phyloP scores from a whole-genome alignment of 208 protist genomes.

The Wallacemonas rigidus region DNA sequence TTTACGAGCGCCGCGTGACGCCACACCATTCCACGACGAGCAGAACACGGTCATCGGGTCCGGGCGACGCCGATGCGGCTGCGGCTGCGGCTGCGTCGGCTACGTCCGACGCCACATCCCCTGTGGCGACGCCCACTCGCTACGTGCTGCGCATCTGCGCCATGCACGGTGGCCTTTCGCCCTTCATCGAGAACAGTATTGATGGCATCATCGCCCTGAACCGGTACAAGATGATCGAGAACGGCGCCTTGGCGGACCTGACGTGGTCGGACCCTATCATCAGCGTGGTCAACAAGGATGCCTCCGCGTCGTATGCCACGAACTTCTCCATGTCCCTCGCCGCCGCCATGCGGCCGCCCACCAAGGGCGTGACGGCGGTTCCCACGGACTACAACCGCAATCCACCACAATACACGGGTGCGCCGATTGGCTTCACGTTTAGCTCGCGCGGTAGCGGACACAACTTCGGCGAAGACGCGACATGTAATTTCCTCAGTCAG shows the following conservation, averaged over 20 bases:
- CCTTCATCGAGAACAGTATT: conserved; percentile 94
- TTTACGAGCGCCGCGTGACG: conserved; percentile 68
- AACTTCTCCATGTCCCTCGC: conserved; percentile 10
- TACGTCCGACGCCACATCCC: no score
- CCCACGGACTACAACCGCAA: conserved; percentile 24
- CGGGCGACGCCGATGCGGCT: not conserved
- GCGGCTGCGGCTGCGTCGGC: not conserved
- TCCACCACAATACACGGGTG: conserved; percentile 29
- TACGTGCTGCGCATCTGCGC: conserved; percentile 92
- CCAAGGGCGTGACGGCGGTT: not conserved
- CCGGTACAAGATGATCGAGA: conserved; percentile 93
- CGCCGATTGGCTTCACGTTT: conserved; percentile 93
- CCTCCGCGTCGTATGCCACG: not conserved
- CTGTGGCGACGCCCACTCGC: conserved; percentile 16
- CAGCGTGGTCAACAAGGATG: conserved; percentile 7
- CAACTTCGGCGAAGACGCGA: conserved; percentile 98
- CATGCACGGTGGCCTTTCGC: conserved; percentile 98
- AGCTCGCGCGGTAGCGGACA: conserved; percentile 98
- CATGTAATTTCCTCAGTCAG: conserved; percentile 95
- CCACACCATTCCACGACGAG: not conserved
- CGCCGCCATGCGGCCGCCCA: conserved; percentile 1
- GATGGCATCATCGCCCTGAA: conserved; percentile 95
- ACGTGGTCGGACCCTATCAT: conserved; percentile 98
- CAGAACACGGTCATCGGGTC: not conserved
- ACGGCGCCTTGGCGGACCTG: conserved; percentile 98